phyloP scores from a whole-genome alignment of 2,329 filamentous ascomycete genomes.

The Neurospora crassa region DNA sequence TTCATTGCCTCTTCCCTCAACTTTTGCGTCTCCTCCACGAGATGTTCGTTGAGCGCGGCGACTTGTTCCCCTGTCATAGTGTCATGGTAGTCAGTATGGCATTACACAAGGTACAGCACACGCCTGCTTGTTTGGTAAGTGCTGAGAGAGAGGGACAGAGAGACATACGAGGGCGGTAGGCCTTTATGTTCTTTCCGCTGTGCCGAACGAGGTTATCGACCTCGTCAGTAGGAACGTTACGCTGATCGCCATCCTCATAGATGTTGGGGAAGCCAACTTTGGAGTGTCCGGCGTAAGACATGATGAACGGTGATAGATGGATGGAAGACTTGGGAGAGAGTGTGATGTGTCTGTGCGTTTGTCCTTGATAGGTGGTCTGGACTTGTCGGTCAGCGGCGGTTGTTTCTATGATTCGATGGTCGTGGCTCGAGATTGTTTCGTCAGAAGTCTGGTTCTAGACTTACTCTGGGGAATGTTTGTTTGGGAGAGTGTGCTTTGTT shows the following conservation, averaged over 20 bases:
- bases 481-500: neutral
- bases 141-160: neutral
- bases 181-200: constrained; percentile 15
- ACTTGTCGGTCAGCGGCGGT: neutral
- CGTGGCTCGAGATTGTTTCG: neutral
- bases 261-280: constrained; percentile 12
- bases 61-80: constrained; percentile 8
- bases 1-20: constrained; percentile 8
- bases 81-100: neutral
- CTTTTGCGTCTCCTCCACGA: constrained; percentile 5
- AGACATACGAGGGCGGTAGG: constrained; percentile 13
- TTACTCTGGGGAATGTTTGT: neutral
- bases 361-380: neutral
- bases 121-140: neutral
- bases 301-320: neutral
- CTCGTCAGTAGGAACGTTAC: constrained; percentile 8
- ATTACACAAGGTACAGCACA: neutral
- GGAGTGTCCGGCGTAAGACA: constrained; percentile 10
- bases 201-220: constrained; percentile 8
- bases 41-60: constrained; percentile 9
- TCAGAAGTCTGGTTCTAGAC: neutral
- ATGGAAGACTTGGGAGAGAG: neutral
- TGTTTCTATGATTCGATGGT: neutral
- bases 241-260: constrained; percentile 14
- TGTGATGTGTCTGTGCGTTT: neutral